These are phyloP conservation scores for Funneliformis geosporum DNA, from an alignment of 192 early-diverging fungal species.

Conservation along the genomic window DNA sequence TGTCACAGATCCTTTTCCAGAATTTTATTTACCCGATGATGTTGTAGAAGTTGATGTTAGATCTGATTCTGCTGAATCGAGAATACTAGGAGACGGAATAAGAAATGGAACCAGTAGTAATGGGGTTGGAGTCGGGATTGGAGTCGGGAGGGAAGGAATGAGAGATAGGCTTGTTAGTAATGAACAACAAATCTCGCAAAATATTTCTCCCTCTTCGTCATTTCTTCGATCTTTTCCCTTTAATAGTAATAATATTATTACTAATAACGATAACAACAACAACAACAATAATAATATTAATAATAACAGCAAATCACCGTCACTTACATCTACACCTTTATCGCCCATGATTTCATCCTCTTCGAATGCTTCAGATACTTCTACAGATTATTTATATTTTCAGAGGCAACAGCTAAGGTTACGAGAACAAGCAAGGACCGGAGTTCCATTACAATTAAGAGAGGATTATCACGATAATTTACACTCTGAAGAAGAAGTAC, in stretches of 20 bases:
- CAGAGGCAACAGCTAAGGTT: neutral
- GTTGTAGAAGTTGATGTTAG: conserved; percentile 40
- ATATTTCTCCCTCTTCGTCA: neutral
- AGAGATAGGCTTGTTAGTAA: neutral
- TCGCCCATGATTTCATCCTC: neutral
- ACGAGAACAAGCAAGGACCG: neutral
- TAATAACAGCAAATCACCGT: neutral
- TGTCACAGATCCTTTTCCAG: conserved; percentile 73
- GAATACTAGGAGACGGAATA: neutral
- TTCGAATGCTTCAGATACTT: neutral
- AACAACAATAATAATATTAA: conserved; percentile 5
- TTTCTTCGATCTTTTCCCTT: neutral
- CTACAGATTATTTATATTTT: neutral
- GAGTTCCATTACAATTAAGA: neutral
- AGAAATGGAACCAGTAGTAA: conserved; percentile 29
- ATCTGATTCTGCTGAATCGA: neutral
- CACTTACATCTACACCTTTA: neutral
- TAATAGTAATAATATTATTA: neutral
- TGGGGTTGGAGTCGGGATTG: neutral
- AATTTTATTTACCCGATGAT: conserved; percentile 64
- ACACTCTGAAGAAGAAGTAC: neutral
- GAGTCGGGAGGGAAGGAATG: neutral
- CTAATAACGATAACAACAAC: neutral
- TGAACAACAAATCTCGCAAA: neutral
- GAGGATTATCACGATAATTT: neutral